A percentile compares a stretch with the other conserved stretches of the same genome.
These are phyloP conservation scores for Malania oleifera DNA, from an alignment of 164 flowering plant genomes.

Conservation along the genomic window DNA sequence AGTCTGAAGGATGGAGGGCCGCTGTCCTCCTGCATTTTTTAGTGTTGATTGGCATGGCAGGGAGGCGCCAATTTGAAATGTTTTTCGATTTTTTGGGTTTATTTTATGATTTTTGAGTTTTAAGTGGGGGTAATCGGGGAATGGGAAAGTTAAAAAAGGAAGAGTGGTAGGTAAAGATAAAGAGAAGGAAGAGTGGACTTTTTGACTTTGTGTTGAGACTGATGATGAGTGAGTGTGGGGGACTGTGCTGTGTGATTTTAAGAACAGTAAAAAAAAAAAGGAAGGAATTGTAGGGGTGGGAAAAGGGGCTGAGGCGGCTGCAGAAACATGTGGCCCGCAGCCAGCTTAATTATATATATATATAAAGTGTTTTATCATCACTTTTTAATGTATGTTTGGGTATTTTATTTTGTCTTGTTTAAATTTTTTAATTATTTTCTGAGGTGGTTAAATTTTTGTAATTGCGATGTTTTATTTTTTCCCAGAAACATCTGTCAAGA, in stretches of 20 bases:
- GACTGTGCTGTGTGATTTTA: neutral
- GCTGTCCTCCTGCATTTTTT: no score
- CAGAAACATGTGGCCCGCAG: slow-evolving; percentile 46
- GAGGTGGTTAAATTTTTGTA: no score
- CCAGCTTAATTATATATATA: no score
- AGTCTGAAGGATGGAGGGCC: slow-evolving; percentile 22
- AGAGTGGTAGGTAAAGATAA: neutral
- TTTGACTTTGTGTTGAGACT: no score
- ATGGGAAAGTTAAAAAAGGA: neutral
- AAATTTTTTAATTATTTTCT: no score
- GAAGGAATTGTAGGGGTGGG: neutral
- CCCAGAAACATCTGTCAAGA: no score
- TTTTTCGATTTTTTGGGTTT: slow-evolving; percentile 2
- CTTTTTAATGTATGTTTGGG: no score
- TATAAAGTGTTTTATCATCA: neutral
- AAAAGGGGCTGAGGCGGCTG: slow-evolving; percentile 37
- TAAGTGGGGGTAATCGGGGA: slow-evolving; percentile 3
- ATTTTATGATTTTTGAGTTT: slow-evolving; percentile 11
- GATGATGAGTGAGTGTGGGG: neutral
- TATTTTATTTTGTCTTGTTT: no score
- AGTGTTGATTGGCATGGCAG: no score
- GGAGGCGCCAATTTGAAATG: slow-evolving; percentile 5
- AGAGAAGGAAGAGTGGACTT: no score
- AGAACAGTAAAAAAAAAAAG: neutral
- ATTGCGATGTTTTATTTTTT: no score